These are phyloP conservation scores for Mucor saturninus DNA, from an alignment of 371 early-diverging fungal genomes.

Conservation along the genomic window DNA sequence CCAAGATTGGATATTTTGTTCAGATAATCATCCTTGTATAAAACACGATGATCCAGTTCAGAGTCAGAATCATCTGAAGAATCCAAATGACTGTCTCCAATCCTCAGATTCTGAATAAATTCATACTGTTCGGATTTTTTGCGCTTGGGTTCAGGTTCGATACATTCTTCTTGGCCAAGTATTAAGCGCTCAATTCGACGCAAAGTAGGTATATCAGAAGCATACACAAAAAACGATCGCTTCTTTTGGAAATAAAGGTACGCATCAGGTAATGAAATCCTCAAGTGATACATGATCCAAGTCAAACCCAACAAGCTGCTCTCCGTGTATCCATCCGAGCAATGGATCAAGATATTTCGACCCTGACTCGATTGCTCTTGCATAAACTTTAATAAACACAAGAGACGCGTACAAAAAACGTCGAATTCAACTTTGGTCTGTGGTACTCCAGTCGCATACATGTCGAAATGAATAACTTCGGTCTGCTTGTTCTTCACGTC, in stretches of 20 bases:
- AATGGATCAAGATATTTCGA: slow-evolving; percentile 60
- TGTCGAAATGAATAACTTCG: slow-evolving; percentile 65
- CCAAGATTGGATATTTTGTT: slow-evolving; percentile 35
- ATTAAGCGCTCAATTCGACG: slow-evolving; percentile 32
- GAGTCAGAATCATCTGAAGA: slow-evolving; percentile 2
- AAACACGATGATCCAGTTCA: slow-evolving; percentile 14
- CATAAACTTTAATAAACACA: slow-evolving; percentile 46
- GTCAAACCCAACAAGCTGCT: slow-evolving; percentile 54
- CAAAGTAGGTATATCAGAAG: slow-evolving; percentile 55
- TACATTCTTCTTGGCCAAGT: slow-evolving; percentile 23
- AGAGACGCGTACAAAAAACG: slow-evolving; percentile 29
- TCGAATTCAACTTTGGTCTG: slow-evolving; percentile 30
- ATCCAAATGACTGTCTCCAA: neutral
- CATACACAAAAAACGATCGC: slow-evolving; percentile 69
- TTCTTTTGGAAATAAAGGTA: slow-evolving; percentile 61
- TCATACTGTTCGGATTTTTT: slow-evolving; percentile 12
- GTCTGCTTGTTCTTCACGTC: slow-evolving; percentile 27
- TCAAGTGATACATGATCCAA: slow-evolving; percentile 61
- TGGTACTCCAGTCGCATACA: slow-evolving; percentile 37
- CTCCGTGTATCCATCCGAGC: slow-evolving; percentile 70
- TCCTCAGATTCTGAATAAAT: neutral
- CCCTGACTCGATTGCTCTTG: slow-evolving; percentile 37
- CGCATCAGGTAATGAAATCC: slow-evolving; percentile 58
- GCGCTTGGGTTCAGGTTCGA: slow-evolving; percentile 25
- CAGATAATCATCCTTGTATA: slow-evolving; percentile 33